Conservation (phyloP, 768 basidiomycete genomes). For the Leccinellum rugosiceps region DNA sequence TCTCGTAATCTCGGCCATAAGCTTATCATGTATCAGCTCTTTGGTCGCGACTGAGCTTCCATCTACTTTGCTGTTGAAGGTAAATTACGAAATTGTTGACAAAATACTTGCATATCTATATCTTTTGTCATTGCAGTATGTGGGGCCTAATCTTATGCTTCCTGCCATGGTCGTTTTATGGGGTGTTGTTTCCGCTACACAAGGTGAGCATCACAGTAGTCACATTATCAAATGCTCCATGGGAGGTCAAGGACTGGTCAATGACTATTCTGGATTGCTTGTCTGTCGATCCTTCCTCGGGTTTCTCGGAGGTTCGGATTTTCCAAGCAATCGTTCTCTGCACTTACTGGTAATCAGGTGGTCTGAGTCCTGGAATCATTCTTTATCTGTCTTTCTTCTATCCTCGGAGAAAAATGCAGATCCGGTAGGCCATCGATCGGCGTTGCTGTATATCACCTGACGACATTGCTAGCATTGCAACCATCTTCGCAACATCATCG, state of each 20-base stretch:
- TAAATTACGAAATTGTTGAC: neutral
- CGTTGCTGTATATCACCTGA: neutral
- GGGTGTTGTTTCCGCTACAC: constrained; percentile 59
- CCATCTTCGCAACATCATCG: constrained; percentile 43
- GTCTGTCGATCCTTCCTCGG: constrained; percentile 50
- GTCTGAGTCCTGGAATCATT: constrained; percentile 56
- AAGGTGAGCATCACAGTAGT: constrained; percentile 38
- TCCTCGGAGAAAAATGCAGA: constrained; percentile 29
- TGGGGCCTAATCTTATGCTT: constrained; percentile 55
- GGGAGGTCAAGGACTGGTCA: constrained; percentile 38
- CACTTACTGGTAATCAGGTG: constrained; percentile 34
- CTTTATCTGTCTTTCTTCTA: constrained; percentile 54
- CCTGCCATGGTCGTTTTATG: constrained; percentile 62
- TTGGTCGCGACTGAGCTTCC: neutral
- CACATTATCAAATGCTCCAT: neutral
- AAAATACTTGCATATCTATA: neutral
- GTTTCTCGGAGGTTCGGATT: constrained; percentile 50
- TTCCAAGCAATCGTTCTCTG: neutral
- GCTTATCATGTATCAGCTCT: neutral
- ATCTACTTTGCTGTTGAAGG: neutral
- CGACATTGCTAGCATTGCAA: constrained; percentile 30
- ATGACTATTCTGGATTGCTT: constrained; percentile 53
- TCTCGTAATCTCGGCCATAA: neutral
- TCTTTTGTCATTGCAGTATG: constrained; percentile 21
- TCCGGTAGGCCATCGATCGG: constrained; percentile 7